A percentile compares a stretch with the other conserved stretches of the same genome.
Conservation (phyloP, 176 grass and related monocot genomes). For the Eremochloa ophiuroides region DNA sequence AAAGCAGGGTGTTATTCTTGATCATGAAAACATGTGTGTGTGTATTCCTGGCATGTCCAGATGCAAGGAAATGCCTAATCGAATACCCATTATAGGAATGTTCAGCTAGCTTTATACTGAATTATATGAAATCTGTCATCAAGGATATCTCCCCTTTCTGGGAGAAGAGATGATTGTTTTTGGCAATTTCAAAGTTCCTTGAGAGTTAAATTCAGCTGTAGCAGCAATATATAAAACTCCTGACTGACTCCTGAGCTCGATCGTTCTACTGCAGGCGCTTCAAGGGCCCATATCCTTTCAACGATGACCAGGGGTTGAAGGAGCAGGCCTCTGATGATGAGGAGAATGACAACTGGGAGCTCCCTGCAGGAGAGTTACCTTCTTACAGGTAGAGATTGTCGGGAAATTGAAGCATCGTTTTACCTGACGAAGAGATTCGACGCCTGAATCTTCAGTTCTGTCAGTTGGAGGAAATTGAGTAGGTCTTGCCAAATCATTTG, state of each 20-base stretch:
- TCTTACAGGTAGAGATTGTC: constrained; percentile 14
- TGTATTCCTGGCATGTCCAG: background rate
- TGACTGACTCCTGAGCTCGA: background rate
- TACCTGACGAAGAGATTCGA: background rate
- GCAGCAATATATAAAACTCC: background rate
- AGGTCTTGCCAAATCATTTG: background rate
- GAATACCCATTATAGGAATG: background rate
- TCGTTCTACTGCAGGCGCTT: constrained; percentile 18
- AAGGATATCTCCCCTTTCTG: too few species aligned
- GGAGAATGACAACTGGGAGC: constrained; percentile 44
- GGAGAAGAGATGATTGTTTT: background rate
- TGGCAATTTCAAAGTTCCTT: background rate
- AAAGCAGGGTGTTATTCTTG: background rate
- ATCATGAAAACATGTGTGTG: background rate
- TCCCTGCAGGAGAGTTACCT: constrained; percentile 43
- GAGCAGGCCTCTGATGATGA: background rate
- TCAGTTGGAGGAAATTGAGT: background rate
- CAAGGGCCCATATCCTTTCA: constrained; percentile 34
- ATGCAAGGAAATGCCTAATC: background rate
- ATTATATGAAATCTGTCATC: too few species aligned
- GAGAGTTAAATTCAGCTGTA: background rate
- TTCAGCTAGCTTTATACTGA: background rate
- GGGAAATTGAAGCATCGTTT: background rate
- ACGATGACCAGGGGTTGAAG: background rate
- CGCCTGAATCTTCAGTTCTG: background rate